Percentiles rank a stretch among this genome's conserved stretches.
Conservation (phyloP, 75 land plant genomes). For the Pseudotsuga menziesii region DNA sequence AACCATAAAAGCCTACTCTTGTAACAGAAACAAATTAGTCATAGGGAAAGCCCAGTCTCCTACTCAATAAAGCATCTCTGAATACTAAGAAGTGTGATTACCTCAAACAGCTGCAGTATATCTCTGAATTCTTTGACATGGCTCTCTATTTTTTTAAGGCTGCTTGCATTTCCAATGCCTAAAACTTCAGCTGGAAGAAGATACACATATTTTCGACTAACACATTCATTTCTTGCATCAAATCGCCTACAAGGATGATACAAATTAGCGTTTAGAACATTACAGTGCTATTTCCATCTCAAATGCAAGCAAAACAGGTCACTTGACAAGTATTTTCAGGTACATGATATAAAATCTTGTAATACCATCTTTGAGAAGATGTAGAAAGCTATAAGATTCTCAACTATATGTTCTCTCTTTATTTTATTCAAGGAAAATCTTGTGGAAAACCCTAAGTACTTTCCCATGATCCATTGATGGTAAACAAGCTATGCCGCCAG, state of each 20-base stretch:
- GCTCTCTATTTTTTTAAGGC: conserved; percentile 39
- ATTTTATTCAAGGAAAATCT: too few species aligned
- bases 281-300: background rate
- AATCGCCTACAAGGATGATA: conserved; percentile 55
- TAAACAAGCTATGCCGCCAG: too few species aligned
- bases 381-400: too few species aligned
- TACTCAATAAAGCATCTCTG: background rate
- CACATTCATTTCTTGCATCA: conserved; percentile 81
- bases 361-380: background rate
- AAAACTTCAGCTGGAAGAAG: conserved; percentile 85
- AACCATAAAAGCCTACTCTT: background rate
- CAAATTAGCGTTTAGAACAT: background rate
- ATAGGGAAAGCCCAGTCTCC: background rate
- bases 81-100: conserved; percentile 15
- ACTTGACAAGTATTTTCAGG: background rate
- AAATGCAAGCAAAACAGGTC: conserved; percentile 6
- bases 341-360: background rate
- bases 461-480: too few species aligned
- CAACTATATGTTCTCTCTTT: too few species aligned
- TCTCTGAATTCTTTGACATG: conserved; percentile 53
- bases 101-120: conserved; percentile 75
- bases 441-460: too few species aligned
- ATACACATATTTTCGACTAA: conserved; percentile 67
- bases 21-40: background rate
- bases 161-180: conserved; percentile 43